Base-by-base conservation (phyloP, 192 early-diverging fungal species). In the Cetraspora pellucida region DNA sequence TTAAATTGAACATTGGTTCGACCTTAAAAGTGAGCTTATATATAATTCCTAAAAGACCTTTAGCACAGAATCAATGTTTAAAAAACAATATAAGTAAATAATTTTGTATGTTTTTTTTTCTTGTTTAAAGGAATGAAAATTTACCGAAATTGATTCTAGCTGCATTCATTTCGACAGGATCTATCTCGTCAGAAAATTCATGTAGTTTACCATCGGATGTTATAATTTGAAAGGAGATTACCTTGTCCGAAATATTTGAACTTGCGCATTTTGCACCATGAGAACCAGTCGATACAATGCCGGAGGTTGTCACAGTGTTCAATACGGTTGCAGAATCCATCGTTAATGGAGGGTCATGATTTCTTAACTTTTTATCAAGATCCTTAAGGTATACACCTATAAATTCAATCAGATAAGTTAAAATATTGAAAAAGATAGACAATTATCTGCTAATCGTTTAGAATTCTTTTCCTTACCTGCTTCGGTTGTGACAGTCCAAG, bases 1-100 rank as follows among this genome's bases (percentile, higher is more conserved):
- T 54, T 25, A 85, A 63, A 44, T 81, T 75, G 63, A 80, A 82
- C 81, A 84, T 82, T 31, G 83, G 83, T 46, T 80, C 77, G 44
- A 80, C 79, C 0, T 43, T 50, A 10, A 82, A 49, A 16, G 81
- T 79, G 43, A 82, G 63, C 6, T 47, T 84, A 63, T 79, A 84
- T 17, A 80, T 82, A 28, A 84, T 45, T 1, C 81, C 83, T 1
- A 84, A 61, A 0, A 84, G 69, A 31, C 83, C 83, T 77, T 28
- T 14, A 14, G 1, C 25, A 14, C 11, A 28, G 23, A 61, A 25
- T 30, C 37, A 37, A 37, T 37, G 37, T 0, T 37, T 37, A 37
- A 5, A 4, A 25, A 30, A n/a, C 5, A 2, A 1, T 0, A 1
- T 61, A 28, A 21, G 11, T 16, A 23, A 17, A 4, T n/a, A n/a